phyloP scores from a whole-genome alignment of 495 filamentous ascomycete species.

The Xylaria intraflava region DNA sequence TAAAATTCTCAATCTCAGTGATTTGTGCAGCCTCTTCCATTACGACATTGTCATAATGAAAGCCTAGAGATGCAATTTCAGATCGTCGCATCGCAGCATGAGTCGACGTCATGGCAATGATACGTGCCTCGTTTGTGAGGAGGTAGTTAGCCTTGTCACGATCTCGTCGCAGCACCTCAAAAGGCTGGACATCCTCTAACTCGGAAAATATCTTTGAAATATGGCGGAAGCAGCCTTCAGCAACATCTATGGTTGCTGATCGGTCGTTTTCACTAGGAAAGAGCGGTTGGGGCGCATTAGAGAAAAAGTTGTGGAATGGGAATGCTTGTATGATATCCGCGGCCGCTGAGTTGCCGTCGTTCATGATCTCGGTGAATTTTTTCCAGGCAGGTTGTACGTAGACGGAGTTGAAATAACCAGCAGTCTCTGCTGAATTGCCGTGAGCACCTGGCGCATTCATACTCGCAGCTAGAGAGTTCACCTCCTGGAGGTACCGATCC shows the following conservation, averaged over 20 bases:
- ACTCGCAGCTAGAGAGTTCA: conserved; percentile 75
- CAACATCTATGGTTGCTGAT: conserved; percentile 68
- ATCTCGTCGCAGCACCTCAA: conserved; percentile 83
- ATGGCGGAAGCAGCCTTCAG: conserved; percentile 81
- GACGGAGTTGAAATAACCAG: conserved; percentile 89
- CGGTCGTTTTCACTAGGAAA: conserved; percentile 59
- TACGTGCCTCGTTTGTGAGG: conserved; percentile 86
- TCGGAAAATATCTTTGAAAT: conserved; percentile 88
- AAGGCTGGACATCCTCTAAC: conserved; percentile 87
- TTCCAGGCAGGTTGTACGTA: conserved; percentile 86
- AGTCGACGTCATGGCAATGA: conserved; percentile 97
- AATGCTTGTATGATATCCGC: conserved; percentile 65
- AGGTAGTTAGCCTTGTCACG: conserved; percentile 94
- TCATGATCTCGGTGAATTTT: conserved; percentile 63
- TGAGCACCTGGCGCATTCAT: conserved; percentile 85
- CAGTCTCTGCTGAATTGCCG: conserved; percentile 92
- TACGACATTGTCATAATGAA: conserved; percentile 95
- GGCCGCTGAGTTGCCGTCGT: conserved; percentile 44
- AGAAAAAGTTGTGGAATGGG: conserved; percentile 86
- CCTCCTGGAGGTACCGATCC: conserved; percentile 69
- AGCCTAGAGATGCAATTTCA: conserved; percentile 85
- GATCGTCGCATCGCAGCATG: conserved; percentile 95
- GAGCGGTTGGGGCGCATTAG: conserved; percentile 78
- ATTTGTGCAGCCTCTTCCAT: conserved; percentile 99
- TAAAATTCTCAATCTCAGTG: conserved; percentile 95